phyloP scores from a whole-genome alignment of 2,329 filamentous ascomycete species.

The Emmonsiellopsis sp. region DNA sequence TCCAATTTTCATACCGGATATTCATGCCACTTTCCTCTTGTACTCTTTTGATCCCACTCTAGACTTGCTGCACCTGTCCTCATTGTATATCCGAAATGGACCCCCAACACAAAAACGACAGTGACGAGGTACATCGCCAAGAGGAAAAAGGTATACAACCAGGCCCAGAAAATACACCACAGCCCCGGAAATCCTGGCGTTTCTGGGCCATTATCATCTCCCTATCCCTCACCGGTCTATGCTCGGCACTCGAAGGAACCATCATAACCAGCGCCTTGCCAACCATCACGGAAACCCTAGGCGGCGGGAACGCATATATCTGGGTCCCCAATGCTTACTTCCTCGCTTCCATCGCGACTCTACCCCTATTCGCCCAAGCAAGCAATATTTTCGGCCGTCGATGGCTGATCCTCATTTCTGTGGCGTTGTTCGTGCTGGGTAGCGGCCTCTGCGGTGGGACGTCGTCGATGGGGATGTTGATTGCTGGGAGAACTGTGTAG shows the following conservation, averaged over 20 bases:
- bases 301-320: constrained; percentile 20
- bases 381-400: constrained; percentile 44
- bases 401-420: constrained; percentile 28
- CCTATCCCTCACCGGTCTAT: constrained; percentile 7
- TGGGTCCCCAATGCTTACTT: constrained; percentile 25
- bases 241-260: constrained; percentile 27
- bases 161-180: no score
- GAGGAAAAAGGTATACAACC: no score
- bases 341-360: constrained; percentile 22
- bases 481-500: constrained; percentile 40
- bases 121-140: no score
- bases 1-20: no score
- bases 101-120: no score
- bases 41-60: no score
- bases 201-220: no score
- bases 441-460: constrained; percentile 44
- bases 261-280: constrained; percentile 32
- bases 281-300: constrained; percentile 23
- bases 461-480: constrained; percentile 34
- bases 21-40: no score
- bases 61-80: no score
- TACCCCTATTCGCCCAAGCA: constrained; percentile 43
- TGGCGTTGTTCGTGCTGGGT: constrained; percentile 40
- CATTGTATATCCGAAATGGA: no score
- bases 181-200: no score